phyloP scores from a whole-genome alignment of 371 early-diverging fungal genomes.

The Actinomucor elegans region DNA sequence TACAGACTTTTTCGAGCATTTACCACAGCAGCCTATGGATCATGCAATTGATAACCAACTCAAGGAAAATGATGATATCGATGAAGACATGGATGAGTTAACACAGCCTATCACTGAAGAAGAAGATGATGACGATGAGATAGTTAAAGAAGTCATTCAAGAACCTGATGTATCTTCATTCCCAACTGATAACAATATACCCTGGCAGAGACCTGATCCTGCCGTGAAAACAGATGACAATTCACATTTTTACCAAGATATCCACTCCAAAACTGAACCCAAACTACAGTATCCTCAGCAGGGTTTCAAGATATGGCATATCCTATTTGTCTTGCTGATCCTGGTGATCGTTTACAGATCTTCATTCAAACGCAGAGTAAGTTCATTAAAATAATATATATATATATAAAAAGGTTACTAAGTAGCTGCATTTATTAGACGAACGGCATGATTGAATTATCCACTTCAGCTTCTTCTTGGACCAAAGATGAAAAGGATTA shows the following conservation, averaged over 20 bases:
- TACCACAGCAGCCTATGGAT: constrained; percentile 4
- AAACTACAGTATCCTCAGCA: not conserved
- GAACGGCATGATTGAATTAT: not conserved
- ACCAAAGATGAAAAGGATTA: constrained; percentile 16
- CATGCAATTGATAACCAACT: constrained; percentile 2
- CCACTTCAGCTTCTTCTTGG: not conserved
- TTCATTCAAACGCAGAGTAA: no score
- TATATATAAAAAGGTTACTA: no score
- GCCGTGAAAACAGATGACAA: not conserved
- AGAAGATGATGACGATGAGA: not conserved
- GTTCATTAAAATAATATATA: no score
- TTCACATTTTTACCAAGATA: constrained; percentile 12
- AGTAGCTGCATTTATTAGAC: no score
- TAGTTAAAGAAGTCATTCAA: constrained; percentile 5
- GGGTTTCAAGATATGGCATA: constrained; percentile 9
- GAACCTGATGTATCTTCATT: not conserved
- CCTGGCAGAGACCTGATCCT: constrained; percentile 14
- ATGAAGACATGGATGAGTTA: constrained; percentile 5
- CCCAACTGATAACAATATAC: constrained; percentile 1
- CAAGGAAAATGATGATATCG: not conserved
- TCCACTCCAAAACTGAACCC: not conserved
- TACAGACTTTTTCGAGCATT: constrained; percentile 20
- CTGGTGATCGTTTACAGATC: constrained; percentile 12
- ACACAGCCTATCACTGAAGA: not conserved
- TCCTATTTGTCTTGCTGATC: not conserved